A percentile compares a stretch with the other conserved stretches of the same genome.
Conservation (phyloP, 352 stramenopile species). For the Vaucheria bursata region DNA sequence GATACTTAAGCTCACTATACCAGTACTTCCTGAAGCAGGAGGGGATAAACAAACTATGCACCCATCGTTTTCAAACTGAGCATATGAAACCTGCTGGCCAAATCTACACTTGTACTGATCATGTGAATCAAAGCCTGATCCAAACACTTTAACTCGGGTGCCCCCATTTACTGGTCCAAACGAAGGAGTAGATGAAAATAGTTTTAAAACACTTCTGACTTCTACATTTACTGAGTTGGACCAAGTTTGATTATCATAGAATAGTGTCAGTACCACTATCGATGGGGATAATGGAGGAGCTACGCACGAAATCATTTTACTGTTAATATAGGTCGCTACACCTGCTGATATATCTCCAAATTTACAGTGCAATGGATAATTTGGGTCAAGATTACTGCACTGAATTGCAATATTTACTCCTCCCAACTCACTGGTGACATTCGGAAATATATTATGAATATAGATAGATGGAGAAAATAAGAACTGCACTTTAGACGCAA, state of each 20-base stretch:
- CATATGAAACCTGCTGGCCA: not conserved
- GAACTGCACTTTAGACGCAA: too few species aligned
- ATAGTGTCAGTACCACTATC: not conserved
- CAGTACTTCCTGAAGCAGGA: not conserved
- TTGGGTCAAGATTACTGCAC: too few species aligned
- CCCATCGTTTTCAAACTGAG: not conserved
- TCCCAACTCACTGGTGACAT: too few species aligned
- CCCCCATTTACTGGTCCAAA: not conserved
- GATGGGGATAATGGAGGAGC: not conserved
- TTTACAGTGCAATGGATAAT: too few species aligned
- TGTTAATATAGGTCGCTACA: not conserved
- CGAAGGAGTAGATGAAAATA: not conserved
- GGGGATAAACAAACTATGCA: not conserved
- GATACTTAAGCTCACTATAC: too few species aligned
- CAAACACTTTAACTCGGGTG: not conserved
- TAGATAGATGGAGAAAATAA: too few species aligned
- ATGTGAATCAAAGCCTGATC: not conserved
- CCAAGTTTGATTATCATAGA: not conserved
- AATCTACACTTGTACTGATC: slow-evolving; percentile 1
- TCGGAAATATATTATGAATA: too few species aligned
- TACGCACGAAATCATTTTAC: not conserved
- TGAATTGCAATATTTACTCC: too few species aligned
- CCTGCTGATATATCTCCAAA: too few species aligned
- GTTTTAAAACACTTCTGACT: not conserved
- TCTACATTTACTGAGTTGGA: not conserved